These are phyloP conservation scores for Thraustotheca clavata DNA, from an alignment of 352 stramenopile species.

Conservation along the genomic window DNA sequence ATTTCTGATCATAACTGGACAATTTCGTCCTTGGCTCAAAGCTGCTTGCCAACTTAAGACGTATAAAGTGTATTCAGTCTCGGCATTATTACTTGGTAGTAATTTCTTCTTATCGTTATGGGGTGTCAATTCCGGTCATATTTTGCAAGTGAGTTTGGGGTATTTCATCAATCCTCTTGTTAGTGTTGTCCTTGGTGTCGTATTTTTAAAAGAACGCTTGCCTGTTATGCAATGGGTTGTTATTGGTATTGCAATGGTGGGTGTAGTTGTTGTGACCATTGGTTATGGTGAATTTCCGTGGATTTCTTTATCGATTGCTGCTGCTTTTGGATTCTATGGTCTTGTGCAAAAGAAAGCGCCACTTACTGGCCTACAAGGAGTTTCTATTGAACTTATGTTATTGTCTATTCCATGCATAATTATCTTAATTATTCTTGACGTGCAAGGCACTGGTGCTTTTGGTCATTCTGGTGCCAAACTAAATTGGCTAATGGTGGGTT, in stretches of 20 bases:
- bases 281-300: conserved; percentile 12
- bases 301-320: background rate
- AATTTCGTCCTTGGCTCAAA: background rate
- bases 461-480: background rate
- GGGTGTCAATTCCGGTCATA: conserved; percentile 17
- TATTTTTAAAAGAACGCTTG: conserved; percentile 6
- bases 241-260: background rate
- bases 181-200: conserved; percentile 13
- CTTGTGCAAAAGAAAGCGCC: conserved; percentile 11
- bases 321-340: conserved; percentile 1
- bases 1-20: conserved; percentile 2
- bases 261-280: background rate
- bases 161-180: conserved; percentile 20
- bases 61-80: conserved; percentile 7
- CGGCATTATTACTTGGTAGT: conserved; percentile 2
- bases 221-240: background rate
- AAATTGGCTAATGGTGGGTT: conserved; percentile 10
- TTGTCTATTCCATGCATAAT: conserved; percentile 2
- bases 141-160: conserved; percentile 14
- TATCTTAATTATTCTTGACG: conserved; percentile 1
- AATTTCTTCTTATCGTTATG: conserved; percentile 12
- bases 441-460: background rate
- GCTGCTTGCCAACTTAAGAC: background rate
- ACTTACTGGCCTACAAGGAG: background rate
- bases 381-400: background rate